These are phyloP conservation scores for Xylaria sp. DNA, from an alignment of 2,329 filamentous ascomycete species.

Conservation along the genomic window DNA sequence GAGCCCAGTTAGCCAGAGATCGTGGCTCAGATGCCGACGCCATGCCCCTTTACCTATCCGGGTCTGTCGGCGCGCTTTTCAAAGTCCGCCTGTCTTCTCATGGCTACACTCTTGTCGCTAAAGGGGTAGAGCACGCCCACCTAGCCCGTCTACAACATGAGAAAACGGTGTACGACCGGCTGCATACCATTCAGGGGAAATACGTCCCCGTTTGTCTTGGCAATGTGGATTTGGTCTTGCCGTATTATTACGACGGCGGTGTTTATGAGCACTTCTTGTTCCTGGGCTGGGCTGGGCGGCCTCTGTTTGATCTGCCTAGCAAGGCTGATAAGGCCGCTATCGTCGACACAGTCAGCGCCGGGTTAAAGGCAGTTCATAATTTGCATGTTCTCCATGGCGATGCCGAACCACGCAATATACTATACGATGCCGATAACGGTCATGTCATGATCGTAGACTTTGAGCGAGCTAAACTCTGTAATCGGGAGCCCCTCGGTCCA, in stretches of 20 bases:
- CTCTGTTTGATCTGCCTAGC: slow-evolving; percentile 40
- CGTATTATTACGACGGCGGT: slow-evolving; percentile 49
- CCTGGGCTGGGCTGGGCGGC: slow-evolving; percentile 50
- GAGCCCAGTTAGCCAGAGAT: slow-evolving; percentile 48
- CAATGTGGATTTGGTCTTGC: slow-evolving; percentile 45
- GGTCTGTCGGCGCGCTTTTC: slow-evolving; percentile 51
- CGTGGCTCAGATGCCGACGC: slow-evolving; percentile 48
- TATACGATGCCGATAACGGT: slow-evolving; percentile 45
- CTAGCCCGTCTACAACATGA: slow-evolving; percentile 46
- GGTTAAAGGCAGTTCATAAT: slow-evolving; percentile 33
- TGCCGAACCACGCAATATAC: slow-evolving; percentile 50
- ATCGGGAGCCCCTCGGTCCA: slow-evolving; percentile 40
- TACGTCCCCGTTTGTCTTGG: slow-evolving; percentile 53
- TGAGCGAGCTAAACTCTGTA: slow-evolving; percentile 43
- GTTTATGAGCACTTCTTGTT: slow-evolving; percentile 51
- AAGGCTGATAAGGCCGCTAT: slow-evolving; percentile 32
- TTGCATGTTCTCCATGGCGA: slow-evolving; percentile 47
- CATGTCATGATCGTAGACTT: slow-evolving; percentile 52
- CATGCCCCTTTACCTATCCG: slow-evolving; percentile 48
- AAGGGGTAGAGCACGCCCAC: slow-evolving; percentile 51
- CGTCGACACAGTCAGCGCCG: slow-evolving; percentile 25
- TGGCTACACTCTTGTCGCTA: slow-evolving; percentile 56
- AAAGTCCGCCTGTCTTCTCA: slow-evolving; percentile 52
- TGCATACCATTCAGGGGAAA: slow-evolving; percentile 50
- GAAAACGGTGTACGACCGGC: slow-evolving; percentile 48